Base-by-base conservation (phyloP, 129 eudicot species). In the Tagetes patula region DNA sequence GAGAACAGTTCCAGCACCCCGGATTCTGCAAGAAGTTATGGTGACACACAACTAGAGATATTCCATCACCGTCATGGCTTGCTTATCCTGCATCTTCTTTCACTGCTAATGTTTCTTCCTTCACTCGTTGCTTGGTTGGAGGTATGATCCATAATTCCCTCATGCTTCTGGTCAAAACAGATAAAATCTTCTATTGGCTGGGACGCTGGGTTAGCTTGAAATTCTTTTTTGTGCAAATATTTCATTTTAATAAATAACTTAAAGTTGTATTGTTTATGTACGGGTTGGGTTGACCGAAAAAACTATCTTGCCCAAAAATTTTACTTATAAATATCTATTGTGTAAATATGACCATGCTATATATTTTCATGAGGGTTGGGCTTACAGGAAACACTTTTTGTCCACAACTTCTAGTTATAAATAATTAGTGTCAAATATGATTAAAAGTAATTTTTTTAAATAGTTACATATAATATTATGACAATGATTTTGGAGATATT, bases 21-120 rank as follows among this genome's bases (percentile, higher is more conserved):
- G 0, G 85, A 89, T 54, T 91, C 91, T 64, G 73, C 86, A 54
- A 80, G 83, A 82, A 95, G 95, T 82, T 91, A 81, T 34, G 79
- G 87, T 20, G 99, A 95, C 34, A 82, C 95, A 27, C 99, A 95
- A 58, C 68, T 88, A 71, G 97, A 90, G 83, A 82, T 88, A 80
- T 95, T 85, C 81, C 91, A 91, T 70, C 96, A 88, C 79, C 95
- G 93, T 56, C 99, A 88, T 70, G 96, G 99, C 67, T 74, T 95
- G 86, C 82, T 91, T 61, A 79, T 85, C 34, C 82, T 95, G 75
- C 96, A 95, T 81, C 76, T 95, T 65, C 86, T 88, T 64, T 89
- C 88, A 40, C 80, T 82, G 31, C 81, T 88, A 30, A 88, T 88
- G 91, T 95, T 91, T 77, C 88, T 76, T 39, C 99, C 99, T 13